These are phyloP conservation scores for Paulownia fortunei DNA, from an alignment of 257 asterid species.

Conservation along the genomic window DNA sequence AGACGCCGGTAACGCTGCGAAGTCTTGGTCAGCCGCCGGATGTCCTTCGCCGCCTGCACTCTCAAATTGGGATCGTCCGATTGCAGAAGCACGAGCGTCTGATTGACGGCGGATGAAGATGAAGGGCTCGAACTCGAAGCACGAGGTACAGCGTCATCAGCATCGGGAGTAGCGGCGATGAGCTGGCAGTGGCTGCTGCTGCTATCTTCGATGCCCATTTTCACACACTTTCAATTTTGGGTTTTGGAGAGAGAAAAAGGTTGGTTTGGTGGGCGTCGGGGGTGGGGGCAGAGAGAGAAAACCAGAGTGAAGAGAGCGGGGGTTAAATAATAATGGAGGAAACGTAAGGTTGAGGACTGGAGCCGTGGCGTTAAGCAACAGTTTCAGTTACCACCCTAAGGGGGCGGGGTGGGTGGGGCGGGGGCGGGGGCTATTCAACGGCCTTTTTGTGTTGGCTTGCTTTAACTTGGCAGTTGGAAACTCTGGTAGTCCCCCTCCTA, in stretches of 20 bases:
- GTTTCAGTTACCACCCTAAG: slow-evolving; percentile 1
- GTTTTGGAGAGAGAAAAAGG: slow-evolving; percentile 23
- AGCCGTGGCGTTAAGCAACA: slow-evolving; percentile 65
- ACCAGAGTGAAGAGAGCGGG: no score
- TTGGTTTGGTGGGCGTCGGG: neutral
- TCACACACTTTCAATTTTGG: neutral
- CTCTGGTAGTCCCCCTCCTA: neutral
- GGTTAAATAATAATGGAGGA: neutral
- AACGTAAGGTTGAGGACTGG: slow-evolving; percentile 48
- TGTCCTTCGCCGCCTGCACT: slow-evolving; percentile 71
- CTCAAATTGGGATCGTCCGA: slow-evolving; percentile 50
- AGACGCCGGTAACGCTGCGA: slow-evolving; percentile 82
- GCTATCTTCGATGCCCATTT: slow-evolving; percentile 31
- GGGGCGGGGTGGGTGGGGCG: neutral
- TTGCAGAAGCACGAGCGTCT: slow-evolving; percentile 51
- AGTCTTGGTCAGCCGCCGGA: slow-evolving; percentile 78
- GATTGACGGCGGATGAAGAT: slow-evolving; percentile 36
- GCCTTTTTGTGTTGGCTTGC: neutral
- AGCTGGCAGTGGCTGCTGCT: neutral
- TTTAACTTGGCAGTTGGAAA: slow-evolving; percentile 15
- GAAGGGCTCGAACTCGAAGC: slow-evolving; percentile 31
- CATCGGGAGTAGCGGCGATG: slow-evolving; percentile 20
- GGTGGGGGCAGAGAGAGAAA: slow-evolving; percentile 14
- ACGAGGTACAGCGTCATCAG: slow-evolving; percentile 32
- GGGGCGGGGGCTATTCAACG: neutral